These are phyloP conservation scores for Pseudogymnoascus sp. DNA, from an alignment of 2,329 filamentous ascomycete genomes.

Conservation along the genomic window DNA sequence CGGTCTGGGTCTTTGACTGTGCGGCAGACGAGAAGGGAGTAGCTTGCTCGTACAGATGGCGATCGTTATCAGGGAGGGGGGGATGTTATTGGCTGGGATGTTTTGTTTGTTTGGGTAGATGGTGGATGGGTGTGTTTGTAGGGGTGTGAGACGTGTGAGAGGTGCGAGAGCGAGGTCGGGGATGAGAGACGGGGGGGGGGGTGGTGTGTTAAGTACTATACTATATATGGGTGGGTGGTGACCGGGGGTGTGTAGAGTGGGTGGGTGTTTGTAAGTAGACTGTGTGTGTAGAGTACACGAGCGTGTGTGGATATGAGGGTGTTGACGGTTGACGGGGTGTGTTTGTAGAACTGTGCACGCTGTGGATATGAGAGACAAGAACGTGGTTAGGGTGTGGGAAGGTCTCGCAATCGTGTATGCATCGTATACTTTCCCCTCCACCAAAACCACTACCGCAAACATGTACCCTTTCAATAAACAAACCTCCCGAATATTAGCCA, in stretches of 20 bases:
- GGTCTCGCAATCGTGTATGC: too few species aligned
- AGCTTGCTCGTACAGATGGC: neutral
- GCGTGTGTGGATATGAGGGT: neutral
- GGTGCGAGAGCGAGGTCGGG: neutral
- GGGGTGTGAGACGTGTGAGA: neutral
- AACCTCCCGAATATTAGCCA: too few species aligned
- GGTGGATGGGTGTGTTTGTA: neutral
- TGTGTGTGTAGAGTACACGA: neutral
- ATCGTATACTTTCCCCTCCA: neutral
- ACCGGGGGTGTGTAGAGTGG: too few species aligned
- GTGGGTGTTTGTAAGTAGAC: too few species aligned
- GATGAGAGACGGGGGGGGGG: too few species aligned
- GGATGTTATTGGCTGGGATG: neutral
- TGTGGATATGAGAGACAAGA: neutral
- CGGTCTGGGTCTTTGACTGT: too few species aligned
- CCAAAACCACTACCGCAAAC: neutral
- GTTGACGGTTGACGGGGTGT: too few species aligned
- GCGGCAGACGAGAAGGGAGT: too few species aligned
- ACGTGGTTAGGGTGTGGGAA: neutral
- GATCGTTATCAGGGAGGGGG: neutral
- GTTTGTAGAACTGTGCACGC: neutral
- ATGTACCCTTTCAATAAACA: neutral
- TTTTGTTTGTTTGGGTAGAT: too few species aligned
- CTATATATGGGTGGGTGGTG: too few species aligned
- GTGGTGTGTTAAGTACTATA: too few species aligned